Conservation (phyloP, 164 flowering plant genomes). For the Piper betle region DNA sequence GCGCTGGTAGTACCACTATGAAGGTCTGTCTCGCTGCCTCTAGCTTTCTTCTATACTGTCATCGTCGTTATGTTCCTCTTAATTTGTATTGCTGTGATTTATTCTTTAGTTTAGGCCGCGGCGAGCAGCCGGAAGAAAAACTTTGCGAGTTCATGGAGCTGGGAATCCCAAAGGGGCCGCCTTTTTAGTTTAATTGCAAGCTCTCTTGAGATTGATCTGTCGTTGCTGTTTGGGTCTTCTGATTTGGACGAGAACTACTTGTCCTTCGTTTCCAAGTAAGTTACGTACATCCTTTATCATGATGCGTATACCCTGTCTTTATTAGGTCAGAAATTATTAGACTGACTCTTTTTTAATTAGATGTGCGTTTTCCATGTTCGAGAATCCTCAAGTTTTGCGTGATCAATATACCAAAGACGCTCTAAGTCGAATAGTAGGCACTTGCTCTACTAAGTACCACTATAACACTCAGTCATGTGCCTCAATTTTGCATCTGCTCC, state of each 20-base stretch:
- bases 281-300: not conserved
- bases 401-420: constrained; percentile 73
- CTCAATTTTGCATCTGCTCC: constrained; percentile 73
- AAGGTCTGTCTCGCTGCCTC: constrained; percentile 25
- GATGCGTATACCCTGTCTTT: not conserved
- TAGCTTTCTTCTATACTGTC: constrained; percentile 5
- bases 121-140: constrained; percentile 35
- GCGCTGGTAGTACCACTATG: constrained; percentile 19
- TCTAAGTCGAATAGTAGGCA: constrained; percentile 73
- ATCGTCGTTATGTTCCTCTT: constrained; percentile 3
- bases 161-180: constrained; percentile 76
- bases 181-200: constrained; percentile 66
- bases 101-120: constrained; percentile 8
- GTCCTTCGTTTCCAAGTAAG: constrained; percentile 74
- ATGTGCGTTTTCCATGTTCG: constrained; percentile 54
- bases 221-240: constrained; percentile 75
- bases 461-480: constrained; percentile 73
- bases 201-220: constrained; percentile 78
- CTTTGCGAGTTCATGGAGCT: constrained; percentile 55
- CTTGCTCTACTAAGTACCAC: constrained; percentile 78
- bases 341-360: constrained; percentile 23
- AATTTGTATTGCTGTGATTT: not conserved
- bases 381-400: constrained; percentile 57
- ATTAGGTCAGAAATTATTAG: not conserved
- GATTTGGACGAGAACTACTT: constrained; percentile 77